phyloP scores from a whole-genome alignment of 2,329 filamentous ascomycete genomes.

The Cryoendolithus antarcticus region DNA sequence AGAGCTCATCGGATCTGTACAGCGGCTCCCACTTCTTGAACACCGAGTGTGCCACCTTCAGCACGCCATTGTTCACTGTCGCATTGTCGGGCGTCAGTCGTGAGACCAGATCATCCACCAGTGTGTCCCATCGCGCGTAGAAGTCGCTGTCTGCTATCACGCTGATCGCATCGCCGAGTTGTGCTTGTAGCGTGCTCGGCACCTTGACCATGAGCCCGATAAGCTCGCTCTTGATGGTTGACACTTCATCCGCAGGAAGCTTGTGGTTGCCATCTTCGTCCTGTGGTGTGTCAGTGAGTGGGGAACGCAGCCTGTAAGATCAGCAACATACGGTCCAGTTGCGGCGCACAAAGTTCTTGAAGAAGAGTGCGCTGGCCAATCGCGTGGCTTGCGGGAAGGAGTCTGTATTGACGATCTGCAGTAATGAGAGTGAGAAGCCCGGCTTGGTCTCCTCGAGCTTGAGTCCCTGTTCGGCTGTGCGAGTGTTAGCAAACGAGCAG shows the following conservation, averaged over 20 bases:
- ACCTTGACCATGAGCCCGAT: slow-evolving; percentile 95
- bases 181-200: slow-evolving; percentile 74
- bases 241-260: slow-evolving; percentile 68
- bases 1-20: slow-evolving; percentile 85
- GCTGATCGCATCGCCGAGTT: slow-evolving; percentile 92
- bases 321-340: slow-evolving; percentile 63
- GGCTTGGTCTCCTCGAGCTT: slow-evolving; percentile 69
- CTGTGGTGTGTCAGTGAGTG: slow-evolving; percentile 25
- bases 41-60: slow-evolving; percentile 96
- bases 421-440: slow-evolving; percentile 71
- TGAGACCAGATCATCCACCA: slow-evolving; percentile 83
- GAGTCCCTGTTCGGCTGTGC: slow-evolving; percentile 66
- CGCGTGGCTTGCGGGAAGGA: slow-evolving; percentile 64
- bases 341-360: slow-evolving; percentile 95
- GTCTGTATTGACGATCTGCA: slow-evolving; percentile 77
- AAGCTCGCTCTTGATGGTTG: slow-evolving; percentile 84
- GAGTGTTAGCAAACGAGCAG: slow-evolving; percentile 3
- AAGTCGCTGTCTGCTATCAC: slow-evolving; percentile 97
- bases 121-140: slow-evolving; percentile 89
- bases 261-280: slow-evolving; percentile 93
- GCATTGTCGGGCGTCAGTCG: slow-evolving; percentile 72
- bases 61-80: slow-evolving; percentile 79
- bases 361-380: slow-evolving; percentile 79
- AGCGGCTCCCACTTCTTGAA: slow-evolving; percentile 92
- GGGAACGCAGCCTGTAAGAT: neutral